Base-by-base conservation (phyloP, 225 moss, liverwort and hornwort species). In the Sphagnum contortum region DNA sequence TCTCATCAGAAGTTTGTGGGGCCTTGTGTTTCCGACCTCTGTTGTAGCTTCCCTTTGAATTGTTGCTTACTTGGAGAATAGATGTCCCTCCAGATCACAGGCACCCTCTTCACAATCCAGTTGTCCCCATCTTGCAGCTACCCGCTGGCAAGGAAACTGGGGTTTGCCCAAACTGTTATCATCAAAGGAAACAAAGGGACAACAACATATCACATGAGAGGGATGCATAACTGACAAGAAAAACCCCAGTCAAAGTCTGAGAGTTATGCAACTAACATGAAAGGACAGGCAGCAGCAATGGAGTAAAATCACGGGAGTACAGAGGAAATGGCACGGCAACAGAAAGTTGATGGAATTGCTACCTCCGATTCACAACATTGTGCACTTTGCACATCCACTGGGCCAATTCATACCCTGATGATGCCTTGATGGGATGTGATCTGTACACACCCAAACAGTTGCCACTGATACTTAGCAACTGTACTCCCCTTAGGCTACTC, bases 311-410 rank as follows among this genome's bases (percentile, higher is more conserved):
- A 29, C 29, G 1, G 29, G 29, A 29, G 52, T 9, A 52, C 52
- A 52, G 9, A 6, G 9, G 52, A 52, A 6, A 52, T 52, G 52
- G 6, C 52, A 52, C 52, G 9, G 52, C 7, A 52, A 52, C 7
- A 52, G 6, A 6, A 9, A 52, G 52, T 9, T 5, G 6, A 52
- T 66, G 13, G 66, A 50, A 64, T 52, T 59, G 68, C 63, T 67
- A 92, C 96, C 92, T 93, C 79, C 93, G 87, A 64, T 98, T 98
- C 57, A 98, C 98, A 48, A 98, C 76, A 69, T 98, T 98, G 71
- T 98, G 98, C 50, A 78, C 91, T 68, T 82, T 74, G 72, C 93
- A 98, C 91, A 98, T 91, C 98, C 98, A 98, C 70, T 91, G 83
- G 8, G 69, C 62, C 0, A 93, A 72, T 6, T 86, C 81, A 3